These are phyloP conservation scores for Boletus rubropictus DNA, from an alignment of 768 basidiomycete genomes.

Conservation along the genomic window DNA sequence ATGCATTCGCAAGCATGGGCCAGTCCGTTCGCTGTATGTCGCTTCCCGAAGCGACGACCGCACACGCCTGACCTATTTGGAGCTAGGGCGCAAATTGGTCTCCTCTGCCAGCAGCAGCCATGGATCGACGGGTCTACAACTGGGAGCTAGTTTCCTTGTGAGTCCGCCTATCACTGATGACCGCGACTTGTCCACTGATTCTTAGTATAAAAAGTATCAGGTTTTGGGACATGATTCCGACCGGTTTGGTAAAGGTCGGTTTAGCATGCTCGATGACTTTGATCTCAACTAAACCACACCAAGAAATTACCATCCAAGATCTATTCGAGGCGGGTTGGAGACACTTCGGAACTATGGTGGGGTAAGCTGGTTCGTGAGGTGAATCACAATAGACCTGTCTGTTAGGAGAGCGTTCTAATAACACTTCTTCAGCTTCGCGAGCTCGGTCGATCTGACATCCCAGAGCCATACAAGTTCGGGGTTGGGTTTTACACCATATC, in stretches of 20 bases:
- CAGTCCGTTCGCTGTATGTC: constrained; percentile 46
- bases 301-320: constrained; percentile 36
- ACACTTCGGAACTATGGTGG: constrained; percentile 34
- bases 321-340: constrained; percentile 22
- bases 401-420: not conserved
- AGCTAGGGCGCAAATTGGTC: constrained; percentile 45
- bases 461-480: constrained; percentile 32
- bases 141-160: constrained; percentile 43
- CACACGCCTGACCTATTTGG: not conserved
- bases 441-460: constrained; percentile 32
- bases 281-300: constrained; percentile 1
- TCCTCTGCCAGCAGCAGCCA: constrained; percentile 34
- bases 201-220: constrained; percentile 31
- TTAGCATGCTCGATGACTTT: not conserved
- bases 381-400: constrained; percentile 7
- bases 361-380: constrained; percentile 36
- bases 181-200: constrained; percentile 3
- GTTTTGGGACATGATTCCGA: constrained; percentile 43
- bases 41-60: not conserved
- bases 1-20: constrained; percentile 41
- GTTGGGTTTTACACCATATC: constrained; percentile 43
- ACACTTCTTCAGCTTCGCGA: constrained; percentile 27
- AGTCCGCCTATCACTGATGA: constrained; percentile 9
- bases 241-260: constrained; percentile 37
- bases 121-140: constrained; percentile 28